Percentiles rank a stretch among this genome's conserved stretches.
phyloP scores from a whole-genome alignment of 441 rosid genomes.

The California macrophylla region DNA sequence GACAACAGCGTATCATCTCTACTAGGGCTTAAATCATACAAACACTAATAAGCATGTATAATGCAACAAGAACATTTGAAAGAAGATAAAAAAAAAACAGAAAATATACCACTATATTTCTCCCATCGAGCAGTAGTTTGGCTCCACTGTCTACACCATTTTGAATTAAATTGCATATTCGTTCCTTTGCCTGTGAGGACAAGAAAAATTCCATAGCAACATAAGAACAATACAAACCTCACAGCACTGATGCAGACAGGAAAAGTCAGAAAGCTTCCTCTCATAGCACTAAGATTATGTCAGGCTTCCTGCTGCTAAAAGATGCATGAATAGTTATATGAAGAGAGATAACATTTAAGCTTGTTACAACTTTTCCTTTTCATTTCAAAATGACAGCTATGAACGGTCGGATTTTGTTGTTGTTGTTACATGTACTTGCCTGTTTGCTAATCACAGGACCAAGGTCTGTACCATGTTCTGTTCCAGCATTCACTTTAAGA shows the following conservation, averaged over 20 bases:
- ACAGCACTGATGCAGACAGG: conserved; percentile 6
- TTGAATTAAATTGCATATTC: conserved; percentile 60
- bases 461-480: conserved; percentile 68
- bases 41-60: background rate
- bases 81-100: background rate
- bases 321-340: background rate
- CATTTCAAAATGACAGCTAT: background rate
- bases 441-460: conserved; percentile 86
- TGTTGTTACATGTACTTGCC: conserved; percentile 26
- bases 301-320: background rate
- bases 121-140: conserved; percentile 70
- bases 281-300: background rate
- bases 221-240: background rate
- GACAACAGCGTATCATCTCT: background rate
- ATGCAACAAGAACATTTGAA: conserved; percentile 1
- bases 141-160: conserved; percentile 74
- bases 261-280: background rate
- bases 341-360: background rate
- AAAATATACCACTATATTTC: conserved; percentile 53
- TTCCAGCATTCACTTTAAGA: conserved; percentile 78
- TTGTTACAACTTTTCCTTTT: background rate
- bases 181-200: conserved; percentile 65
- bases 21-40: too few relatives aligned
- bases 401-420: background rate
- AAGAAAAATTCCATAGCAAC: conserved; percentile 16